Evolutionary conservation across 2,329 filamentous ascomycete species (phyloP).

Genomic region (Cercospora sesami): DNA sequence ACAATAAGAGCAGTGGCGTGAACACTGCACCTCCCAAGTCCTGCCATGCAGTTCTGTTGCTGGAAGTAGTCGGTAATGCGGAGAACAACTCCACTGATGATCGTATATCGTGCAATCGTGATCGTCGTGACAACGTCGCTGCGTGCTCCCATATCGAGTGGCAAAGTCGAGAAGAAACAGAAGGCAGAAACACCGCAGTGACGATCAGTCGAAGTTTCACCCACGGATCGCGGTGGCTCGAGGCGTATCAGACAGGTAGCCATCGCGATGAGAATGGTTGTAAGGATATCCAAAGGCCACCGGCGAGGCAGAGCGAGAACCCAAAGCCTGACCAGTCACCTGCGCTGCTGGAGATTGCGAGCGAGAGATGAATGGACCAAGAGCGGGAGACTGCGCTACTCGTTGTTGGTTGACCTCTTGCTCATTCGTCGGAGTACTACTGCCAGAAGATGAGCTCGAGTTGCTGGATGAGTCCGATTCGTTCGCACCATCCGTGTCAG

Average conservation of each 20-base stretch:
- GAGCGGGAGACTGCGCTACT: conserved; percentile 21
- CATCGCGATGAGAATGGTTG: conserved; percentile 35
- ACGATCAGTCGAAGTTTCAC: conserved; percentile 27
- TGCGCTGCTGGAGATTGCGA: conserved; percentile 37
- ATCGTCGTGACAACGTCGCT: conserved; percentile 25
- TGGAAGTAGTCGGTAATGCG: not conserved
- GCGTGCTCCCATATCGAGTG: conserved; percentile 26
- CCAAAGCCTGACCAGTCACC: conserved; percentile 31
- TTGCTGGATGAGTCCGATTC: conserved; percentile 20
- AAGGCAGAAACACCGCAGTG: conserved; percentile 19
- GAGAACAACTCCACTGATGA: conserved; percentile 14
- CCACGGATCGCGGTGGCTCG: conserved; percentile 41
- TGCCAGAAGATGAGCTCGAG: conserved; percentile 30
- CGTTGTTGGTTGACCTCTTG: conserved; percentile 35
- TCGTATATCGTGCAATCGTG: conserved; percentile 28
- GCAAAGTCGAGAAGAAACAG: conserved; percentile 20
- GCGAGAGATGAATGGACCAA: conserved; percentile 34
- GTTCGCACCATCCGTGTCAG: conserved; percentile 20
- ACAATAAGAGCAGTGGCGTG: not conserved
- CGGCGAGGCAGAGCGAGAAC: conserved; percentile 35
- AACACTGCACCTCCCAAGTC: conserved; percentile 5
- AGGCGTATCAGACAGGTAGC: conserved; percentile 38
- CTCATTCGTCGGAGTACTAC: conserved; percentile 30
- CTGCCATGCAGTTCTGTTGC: conserved; percentile 14
- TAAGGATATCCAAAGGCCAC: conserved; percentile 42